phyloP scores from a whole-genome alignment of 441 rosid species.

The Geranium incanum region DNA sequence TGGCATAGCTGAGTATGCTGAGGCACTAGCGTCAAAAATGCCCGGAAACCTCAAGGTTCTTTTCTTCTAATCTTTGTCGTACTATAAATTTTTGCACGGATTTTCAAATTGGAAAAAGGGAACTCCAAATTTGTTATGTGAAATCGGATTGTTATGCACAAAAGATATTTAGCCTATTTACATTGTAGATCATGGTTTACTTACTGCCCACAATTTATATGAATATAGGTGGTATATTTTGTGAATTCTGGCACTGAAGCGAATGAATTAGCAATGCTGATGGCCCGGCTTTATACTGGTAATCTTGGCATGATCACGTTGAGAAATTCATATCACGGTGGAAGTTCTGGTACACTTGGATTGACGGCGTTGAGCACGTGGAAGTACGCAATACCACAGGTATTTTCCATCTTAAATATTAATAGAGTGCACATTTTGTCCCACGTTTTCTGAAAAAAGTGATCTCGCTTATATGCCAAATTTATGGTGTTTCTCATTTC shows the following conservation, averaged over 20 bases:
- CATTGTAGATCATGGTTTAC: no score
- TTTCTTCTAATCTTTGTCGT: not conserved
- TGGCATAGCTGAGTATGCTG: constrained; percentile 76
- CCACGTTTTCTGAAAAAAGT: no score
- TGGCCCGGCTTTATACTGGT: constrained; percentile 81
- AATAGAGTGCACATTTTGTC: no score
- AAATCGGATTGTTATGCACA: no score
- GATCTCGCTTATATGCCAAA: not conserved
- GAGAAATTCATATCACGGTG: constrained; percentile 95
- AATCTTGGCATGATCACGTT: constrained; percentile 80
- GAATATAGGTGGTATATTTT: constrained; percentile 76
- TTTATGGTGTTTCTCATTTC: constrained; percentile 17
- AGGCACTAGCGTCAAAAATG: constrained; percentile 83
- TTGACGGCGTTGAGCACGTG: constrained; percentile 78
- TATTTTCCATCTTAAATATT: constrained; percentile 10
- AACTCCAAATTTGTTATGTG: no score
- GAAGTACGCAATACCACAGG: constrained; percentile 94
- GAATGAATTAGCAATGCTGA: constrained; percentile 84
- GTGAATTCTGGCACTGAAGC: constrained; percentile 94
- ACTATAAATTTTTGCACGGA: not conserved
- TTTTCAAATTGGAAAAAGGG: no score
- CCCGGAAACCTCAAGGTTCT: constrained; percentile 79
- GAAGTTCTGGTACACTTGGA: constrained; percentile 79
- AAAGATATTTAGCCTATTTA: no score
- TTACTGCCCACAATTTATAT: no score